Percentiles rank a stretch among this genome's conserved stretches.
Conservation (phyloP, 129 eudicot species). For the Lactuca sativa region DNA sequence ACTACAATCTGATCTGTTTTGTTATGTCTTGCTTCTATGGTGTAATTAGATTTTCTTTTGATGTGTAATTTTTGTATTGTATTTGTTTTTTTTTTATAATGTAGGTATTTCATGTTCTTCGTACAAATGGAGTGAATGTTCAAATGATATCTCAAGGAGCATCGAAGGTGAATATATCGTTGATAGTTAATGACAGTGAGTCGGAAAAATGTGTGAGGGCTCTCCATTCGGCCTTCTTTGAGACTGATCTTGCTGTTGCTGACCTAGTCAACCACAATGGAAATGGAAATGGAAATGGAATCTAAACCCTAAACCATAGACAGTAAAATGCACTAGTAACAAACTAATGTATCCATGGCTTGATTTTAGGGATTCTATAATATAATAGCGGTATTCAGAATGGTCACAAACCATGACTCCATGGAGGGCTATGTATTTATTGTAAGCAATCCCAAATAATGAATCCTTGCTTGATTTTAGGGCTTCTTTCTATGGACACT, state of each 20-base stretch:
- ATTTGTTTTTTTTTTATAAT: constrained; percentile 3
- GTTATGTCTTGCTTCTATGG: neutral
- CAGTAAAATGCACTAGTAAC: neutral
- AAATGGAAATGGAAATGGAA: no score
- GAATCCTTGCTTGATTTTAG: no score
- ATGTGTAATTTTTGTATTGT: constrained; percentile 11
- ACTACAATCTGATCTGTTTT: neutral
- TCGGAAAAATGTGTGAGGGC: constrained; percentile 91
- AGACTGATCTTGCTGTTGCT: constrained; percentile 46
- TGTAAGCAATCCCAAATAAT: no score
- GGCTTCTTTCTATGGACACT: neutral
- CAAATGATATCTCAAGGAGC: constrained; percentile 99
- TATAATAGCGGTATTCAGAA: no score
- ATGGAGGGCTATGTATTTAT: no score
- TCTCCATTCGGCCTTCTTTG: constrained; percentile 84
- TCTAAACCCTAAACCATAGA: constrained; percentile 16
- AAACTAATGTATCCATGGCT: neutral
- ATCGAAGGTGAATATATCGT: constrained; percentile 93
- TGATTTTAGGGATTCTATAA: no score
- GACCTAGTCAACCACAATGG: constrained; percentile 34
- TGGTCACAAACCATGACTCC: no score
- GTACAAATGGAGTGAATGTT: constrained; percentile 69
- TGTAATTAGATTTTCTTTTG: neutral
- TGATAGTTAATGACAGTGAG: constrained; percentile 89
- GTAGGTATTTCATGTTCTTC: constrained; percentile 88